A percentile compares a stretch with the other conserved stretches of the same genome.
Evolutionary conservation across 257 asterid genomes (phyloP).

Genomic region (Nicotiana tomentosiformis): DNA sequence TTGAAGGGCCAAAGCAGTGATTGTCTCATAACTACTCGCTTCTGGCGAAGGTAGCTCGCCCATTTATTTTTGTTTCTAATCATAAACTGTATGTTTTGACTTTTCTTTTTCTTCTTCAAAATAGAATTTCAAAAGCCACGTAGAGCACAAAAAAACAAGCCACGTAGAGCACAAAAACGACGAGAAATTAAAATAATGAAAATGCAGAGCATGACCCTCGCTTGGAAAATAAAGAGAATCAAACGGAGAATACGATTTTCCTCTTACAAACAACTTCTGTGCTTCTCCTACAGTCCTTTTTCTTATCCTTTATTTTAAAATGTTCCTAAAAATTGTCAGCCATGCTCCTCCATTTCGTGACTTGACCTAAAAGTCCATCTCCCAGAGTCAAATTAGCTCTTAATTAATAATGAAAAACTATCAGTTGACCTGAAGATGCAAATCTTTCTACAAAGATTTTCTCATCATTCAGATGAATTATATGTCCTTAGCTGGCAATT

Average conservation of each 20-base stretch:
- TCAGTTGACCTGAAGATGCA: slow-evolving; percentile 4
- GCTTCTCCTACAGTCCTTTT: neutral
- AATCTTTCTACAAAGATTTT: neutral
- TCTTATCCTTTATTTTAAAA: neutral
- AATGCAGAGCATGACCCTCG: neutral
- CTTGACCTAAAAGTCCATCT: neutral
- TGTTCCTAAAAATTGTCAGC: neutral
- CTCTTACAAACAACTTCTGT: neutral
- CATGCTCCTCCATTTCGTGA: neutral
- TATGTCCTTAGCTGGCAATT: neutral
- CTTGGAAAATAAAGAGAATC: neutral
- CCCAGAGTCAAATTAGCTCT: neutral
- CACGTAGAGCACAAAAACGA: neutral
- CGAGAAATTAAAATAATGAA: no score
- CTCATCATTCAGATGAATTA: neutral
- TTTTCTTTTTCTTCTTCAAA: neutral
- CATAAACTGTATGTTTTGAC: neutral
- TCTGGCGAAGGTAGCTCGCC: neutral
- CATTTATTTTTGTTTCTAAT: neutral
- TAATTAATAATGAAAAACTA: neutral
- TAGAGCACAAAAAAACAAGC: neutral
- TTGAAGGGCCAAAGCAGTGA: neutral
- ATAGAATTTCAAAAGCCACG: neutral
- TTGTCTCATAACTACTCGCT: neutral
- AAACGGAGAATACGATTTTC: neutral